Conservation (phyloP, 306 rosid species). For the Urtica urens region DNA sequence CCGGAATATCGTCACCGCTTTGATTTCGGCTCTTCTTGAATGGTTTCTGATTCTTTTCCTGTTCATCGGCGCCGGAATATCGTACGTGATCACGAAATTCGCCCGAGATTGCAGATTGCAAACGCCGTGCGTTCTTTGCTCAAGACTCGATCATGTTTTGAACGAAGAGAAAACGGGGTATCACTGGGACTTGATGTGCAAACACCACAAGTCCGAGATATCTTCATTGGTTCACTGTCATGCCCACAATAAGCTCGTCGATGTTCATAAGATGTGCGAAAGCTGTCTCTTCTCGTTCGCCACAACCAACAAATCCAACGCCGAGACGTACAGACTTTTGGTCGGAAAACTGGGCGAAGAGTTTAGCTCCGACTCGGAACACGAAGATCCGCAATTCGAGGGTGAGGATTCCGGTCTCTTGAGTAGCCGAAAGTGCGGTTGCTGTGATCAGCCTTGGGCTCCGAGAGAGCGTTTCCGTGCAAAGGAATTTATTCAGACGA, state of each 20-base stretch:
- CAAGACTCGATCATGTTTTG: slow-evolving; percentile 84
- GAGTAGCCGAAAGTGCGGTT: slow-evolving; percentile 34
- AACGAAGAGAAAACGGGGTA: slow-evolving; percentile 49
- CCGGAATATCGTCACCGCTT: slow-evolving; percentile 17
- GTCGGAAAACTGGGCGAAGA: slow-evolving; percentile 51
- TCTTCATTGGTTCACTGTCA: slow-evolving; percentile 61
- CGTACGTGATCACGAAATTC: slow-evolving; percentile 58
- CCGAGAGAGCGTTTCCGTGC: slow-evolving; percentile 11
- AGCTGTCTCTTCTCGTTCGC: slow-evolving; percentile 65
- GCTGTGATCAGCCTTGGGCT: slow-evolving; percentile 45
- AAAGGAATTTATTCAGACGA: slow-evolving; percentile 26
- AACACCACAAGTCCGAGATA: slow-evolving; percentile 56
- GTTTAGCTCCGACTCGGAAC: slow-evolving; percentile 29
- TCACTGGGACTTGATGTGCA: slow-evolving; percentile 57
- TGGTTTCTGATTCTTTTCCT: slow-evolving; percentile 70
- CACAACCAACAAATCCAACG: slow-evolving; percentile 36
- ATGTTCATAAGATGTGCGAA: slow-evolving; percentile 68
- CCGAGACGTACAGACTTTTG: slow-evolving; percentile 46
- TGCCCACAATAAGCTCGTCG: slow-evolving; percentile 63
- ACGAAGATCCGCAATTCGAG: slow-evolving; percentile 29
- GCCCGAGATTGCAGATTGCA: slow-evolving; percentile 50
- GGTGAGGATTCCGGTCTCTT: slow-evolving; percentile 16
- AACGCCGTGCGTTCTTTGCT: slow-evolving; percentile 74
- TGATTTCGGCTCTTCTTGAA: slow-evolving; percentile 65
- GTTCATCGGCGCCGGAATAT: slow-evolving; percentile 46